These are phyloP conservation scores for Aureobasidium lini DNA, from an alignment of 2,329 filamentous ascomycete species.

Conservation along the genomic window DNA sequence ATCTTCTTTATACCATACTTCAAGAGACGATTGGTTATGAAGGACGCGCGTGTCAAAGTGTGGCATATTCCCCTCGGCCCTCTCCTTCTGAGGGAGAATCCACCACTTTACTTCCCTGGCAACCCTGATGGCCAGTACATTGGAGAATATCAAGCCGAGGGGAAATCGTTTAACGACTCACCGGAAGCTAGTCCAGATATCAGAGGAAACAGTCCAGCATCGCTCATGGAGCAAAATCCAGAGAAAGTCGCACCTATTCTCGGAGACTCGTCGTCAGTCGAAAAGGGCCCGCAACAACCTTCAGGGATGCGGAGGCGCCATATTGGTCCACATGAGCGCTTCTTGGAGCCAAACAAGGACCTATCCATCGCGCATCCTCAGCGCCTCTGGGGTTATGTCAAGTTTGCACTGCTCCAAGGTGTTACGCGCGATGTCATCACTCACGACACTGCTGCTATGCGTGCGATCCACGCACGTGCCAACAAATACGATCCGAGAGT, in stretches of 20 bases:
- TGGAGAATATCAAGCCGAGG: background rate
- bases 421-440: background rate
- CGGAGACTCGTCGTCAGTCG: background rate
- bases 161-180: background rate
- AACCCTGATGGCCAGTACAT: conserved; percentile 39
- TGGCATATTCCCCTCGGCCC: conserved; percentile 29
- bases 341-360: background rate
- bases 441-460: conserved; percentile 36
- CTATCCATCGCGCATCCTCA: background rate
- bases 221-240: background rate
- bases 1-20: conserved; percentile 32
- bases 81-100: conserved; percentile 22
- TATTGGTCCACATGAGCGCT: background rate
- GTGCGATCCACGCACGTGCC: conserved; percentile 49
- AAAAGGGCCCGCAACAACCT: background rate
- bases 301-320: background rate
- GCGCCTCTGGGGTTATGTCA: background rate
- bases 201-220: background rate
- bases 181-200: background rate
- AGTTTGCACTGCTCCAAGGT: background rate
- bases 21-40: conserved; percentile 24
- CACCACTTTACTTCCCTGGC: conserved; percentile 38
- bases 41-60: conserved; percentile 25
- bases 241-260: background rate
- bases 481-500: conserved; percentile 55